Conservation (phyloP, 768 basidiomycete species). For the Boletus pseudopeckii region DNA sequence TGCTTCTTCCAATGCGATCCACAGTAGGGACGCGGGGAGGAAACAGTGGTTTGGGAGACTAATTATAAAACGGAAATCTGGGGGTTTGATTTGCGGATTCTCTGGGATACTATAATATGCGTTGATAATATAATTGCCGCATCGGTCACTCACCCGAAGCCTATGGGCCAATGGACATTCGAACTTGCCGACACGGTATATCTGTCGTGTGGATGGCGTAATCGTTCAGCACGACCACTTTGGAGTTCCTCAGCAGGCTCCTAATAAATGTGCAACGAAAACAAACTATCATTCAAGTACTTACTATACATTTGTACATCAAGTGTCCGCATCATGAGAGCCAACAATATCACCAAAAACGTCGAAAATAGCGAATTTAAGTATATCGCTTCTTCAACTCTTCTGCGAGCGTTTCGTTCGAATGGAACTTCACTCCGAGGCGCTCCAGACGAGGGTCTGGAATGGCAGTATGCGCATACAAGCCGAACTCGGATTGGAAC, state of each 20-base stretch:
- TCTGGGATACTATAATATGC: too few relatives aligned
- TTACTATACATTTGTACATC: neutral
- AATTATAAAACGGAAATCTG: neutral
- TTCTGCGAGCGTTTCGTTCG: constrained; percentile 14
- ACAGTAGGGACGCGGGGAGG: neutral
- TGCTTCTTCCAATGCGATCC: neutral
- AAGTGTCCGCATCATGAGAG: neutral
- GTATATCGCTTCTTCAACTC: constrained; percentile 20
- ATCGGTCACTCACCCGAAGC: neutral
- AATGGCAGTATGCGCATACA: constrained; percentile 16
- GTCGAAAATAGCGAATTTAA: neutral
- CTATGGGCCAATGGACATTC: neutral
- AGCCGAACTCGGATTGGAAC: constrained; percentile 25
- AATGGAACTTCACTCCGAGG: constrained; percentile 27
- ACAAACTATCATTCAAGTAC: neutral
- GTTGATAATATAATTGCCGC: too few relatives aligned
- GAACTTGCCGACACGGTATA: neutral
- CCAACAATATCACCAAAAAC: neutral
- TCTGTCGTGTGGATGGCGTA: neutral
- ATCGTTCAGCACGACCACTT: neutral
- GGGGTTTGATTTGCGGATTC: neutral
- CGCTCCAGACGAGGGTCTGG: constrained; percentile 27
- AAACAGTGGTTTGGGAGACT: neutral
- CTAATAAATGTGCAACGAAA: neutral
- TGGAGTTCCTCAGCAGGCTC: neutral